Conservation (phyloP, 768 basidiomycete species). For the Psilocybe cyanescens region DNA sequence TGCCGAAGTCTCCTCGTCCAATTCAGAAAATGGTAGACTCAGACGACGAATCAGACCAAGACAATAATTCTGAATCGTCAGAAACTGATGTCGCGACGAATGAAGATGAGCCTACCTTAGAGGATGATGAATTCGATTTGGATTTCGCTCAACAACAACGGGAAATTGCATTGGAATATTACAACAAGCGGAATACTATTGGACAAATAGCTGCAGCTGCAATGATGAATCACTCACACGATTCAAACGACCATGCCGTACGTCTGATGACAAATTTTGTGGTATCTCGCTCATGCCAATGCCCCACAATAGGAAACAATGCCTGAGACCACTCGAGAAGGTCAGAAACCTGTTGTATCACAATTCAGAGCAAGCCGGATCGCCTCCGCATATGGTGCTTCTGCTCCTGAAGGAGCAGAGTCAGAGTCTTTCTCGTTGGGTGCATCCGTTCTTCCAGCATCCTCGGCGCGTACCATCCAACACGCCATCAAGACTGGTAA, state of each 20-base stretch:
- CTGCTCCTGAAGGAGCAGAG: slow-evolving; percentile 26
- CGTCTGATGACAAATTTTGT: slow-evolving; percentile 23
- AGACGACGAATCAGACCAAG: slow-evolving; percentile 67
- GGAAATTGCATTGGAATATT: slow-evolving; percentile 75
- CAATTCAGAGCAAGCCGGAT: slow-evolving; percentile 67
- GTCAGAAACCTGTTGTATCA: slow-evolving; percentile 57
- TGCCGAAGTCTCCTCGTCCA: slow-evolving; percentile 21
- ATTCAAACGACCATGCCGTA: slow-evolving; percentile 43
- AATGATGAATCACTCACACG: slow-evolving; percentile 50
- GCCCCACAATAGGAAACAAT: slow-evolving; percentile 10
- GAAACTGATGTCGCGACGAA: slow-evolving; percentile 29
- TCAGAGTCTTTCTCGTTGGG: slow-evolving; percentile 40
- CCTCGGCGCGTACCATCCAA: slow-evolving; percentile 51
- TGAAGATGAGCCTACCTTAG: slow-evolving; percentile 39
- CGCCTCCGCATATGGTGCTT: slow-evolving; percentile 49
- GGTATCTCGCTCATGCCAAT: slow-evolving; percentile 4
- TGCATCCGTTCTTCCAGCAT: slow-evolving; percentile 45
- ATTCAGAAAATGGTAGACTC: slow-evolving; percentile 47
- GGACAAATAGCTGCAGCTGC: slow-evolving; percentile 56
- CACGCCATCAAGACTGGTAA: slow-evolving; percentile 60
- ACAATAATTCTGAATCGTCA: slow-evolving; percentile 23
- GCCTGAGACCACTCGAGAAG: slow-evolving; percentile 8
- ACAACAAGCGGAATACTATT: slow-evolving; percentile 60
- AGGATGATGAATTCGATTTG: slow-evolving; percentile 57
- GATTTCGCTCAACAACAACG: slow-evolving; percentile 72